Conservation (phyloP, 208 protist species). For the Porcisia hertigi region DNA sequence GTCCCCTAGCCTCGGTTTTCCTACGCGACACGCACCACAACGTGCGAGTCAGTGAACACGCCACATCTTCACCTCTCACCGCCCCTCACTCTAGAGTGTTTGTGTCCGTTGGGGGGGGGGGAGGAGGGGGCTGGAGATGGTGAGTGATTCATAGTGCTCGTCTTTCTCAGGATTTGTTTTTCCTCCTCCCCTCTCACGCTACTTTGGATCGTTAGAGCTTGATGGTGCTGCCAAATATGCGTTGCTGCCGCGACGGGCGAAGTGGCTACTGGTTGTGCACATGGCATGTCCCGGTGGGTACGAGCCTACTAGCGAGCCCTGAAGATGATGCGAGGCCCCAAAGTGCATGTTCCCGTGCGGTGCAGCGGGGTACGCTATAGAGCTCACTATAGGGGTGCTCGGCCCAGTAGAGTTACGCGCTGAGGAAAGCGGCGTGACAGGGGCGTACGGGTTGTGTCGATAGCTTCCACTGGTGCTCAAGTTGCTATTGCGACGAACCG, state of each 20-base stretch:
- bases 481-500: conserved; percentile 40
- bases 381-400: conserved; percentile 21
- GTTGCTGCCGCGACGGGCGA: conserved; percentile 21
- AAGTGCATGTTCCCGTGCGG: conserved; percentile 28
- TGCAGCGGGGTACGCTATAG: conserved; percentile 11
- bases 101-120: too few species aligned
- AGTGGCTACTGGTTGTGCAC: conserved; percentile 21
- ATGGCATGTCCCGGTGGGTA: conserved; percentile 10
- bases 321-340: conserved; percentile 21
- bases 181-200: not conserved
- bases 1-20: too few species aligned
- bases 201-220: not conserved
- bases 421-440: conserved; percentile 52
- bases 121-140: too few species aligned
- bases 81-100: too few species aligned
- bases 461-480: conserved; percentile 47
- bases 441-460: conserved; percentile 72
- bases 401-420: conserved; percentile 26
- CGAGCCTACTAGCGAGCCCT: conserved; percentile 1
- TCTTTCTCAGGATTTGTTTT: not conserved
- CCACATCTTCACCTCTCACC: too few species aligned
- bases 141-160: not conserved
- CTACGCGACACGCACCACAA: too few species aligned
- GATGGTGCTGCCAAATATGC: conserved; percentile 16
- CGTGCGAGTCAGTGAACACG: too few species aligned